A percentile compares a stretch with the other conserved stretches of the same genome.
Evolutionary conservation across 495 filamentous ascomycete species (phyloP).

Genomic region (Xylaria flabelliformis): DNA sequence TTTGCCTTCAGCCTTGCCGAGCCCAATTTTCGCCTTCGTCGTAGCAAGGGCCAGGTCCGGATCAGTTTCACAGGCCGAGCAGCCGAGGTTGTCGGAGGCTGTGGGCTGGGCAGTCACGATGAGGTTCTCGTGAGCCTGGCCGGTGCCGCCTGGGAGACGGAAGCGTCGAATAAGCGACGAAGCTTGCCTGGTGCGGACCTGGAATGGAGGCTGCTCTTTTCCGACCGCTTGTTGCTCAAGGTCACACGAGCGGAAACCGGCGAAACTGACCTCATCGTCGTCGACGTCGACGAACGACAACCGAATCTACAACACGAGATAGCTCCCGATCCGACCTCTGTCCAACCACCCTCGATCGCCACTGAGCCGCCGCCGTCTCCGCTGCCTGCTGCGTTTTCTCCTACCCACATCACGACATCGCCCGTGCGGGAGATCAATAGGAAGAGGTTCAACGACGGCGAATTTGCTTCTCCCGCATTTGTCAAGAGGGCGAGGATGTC

Average conservation of each 20-base stretch:
- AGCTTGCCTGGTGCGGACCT: constrained; percentile 70
- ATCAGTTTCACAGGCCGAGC: constrained; percentile 74
- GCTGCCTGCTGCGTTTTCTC: not conserved
- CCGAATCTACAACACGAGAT: not conserved
- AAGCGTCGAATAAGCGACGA: constrained; percentile 54
- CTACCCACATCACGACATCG: constrained; percentile 28
- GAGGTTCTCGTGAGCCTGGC: constrained; percentile 70
- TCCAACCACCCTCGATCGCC: not conserved
- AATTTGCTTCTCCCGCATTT: constrained; percentile 80
- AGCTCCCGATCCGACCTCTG: not conserved
- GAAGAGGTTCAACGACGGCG: constrained; percentile 39
- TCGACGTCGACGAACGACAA: constrained; percentile 48
- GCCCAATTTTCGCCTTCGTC: constrained; percentile 83
- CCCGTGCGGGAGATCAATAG: constrained; percentile 17
- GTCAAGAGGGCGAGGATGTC: constrained; percentile 68
- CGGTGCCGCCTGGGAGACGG: constrained; percentile 64
- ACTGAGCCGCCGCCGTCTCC: not conserved
- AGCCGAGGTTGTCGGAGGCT: constrained; percentile 71
- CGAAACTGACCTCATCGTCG: constrained; percentile 47
- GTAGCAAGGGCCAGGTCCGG: constrained; percentile 80
- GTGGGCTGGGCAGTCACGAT: constrained; percentile 77
- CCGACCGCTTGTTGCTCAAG: constrained; percentile 63
- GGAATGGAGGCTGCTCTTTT: constrained; percentile 76
- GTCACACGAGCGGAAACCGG: constrained; percentile 53
- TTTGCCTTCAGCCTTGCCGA: constrained; percentile 82